Evolutionary conservation across 306 rosid genomes (phyloP), one percentile per base, ranked within the genome.

Genomic region (Quercus rubra): DNA sequence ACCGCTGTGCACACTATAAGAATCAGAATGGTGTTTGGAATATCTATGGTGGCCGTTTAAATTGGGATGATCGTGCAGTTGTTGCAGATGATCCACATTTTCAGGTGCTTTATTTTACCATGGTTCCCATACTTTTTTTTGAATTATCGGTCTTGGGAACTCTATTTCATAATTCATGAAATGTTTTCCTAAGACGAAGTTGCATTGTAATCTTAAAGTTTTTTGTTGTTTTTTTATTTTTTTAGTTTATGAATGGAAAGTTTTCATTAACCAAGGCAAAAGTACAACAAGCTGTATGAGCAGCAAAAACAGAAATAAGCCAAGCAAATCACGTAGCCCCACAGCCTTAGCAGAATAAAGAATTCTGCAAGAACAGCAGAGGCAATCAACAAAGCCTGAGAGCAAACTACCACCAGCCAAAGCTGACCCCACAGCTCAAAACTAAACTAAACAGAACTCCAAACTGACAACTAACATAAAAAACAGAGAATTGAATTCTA

Each of bases 21-120:
- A 93, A 96, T 88, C 83, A 87, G 83, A 96, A 93, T 83, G 99
- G 99, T 85, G 82, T 93, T 78, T 96, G 99, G 99, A 96, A 96
- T 86, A 80, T 90, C 75, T 96, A 82, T 90, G 99, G 99, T 75
- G 99, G 99, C 71, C 94, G 90, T 74, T 86, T 96, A 38, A 83
- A 93, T 86, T 96, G 99, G 99, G 99, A 96, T 75, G 98, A 84
- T 43, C 97, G 97, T n/a, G 99, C 99, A 14, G 35, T 96, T 79
- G 98, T 96, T 70, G 92, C 91, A 27, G 99, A 96, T 80, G 99
- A 96, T 88, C 98, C 98, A 46, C 99, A 96, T 89, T 96, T 96
- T 88, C 98, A 96, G 98, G 99, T 71, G 5, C 61, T 76, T 49
- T 75, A 31, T 30, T 69, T 19, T 78, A 30, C 56, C 66, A 4